Evolutionary conservation across 75 land plant genomes (phyloP).

Genomic region (Cupressus sempervirens): DNA sequence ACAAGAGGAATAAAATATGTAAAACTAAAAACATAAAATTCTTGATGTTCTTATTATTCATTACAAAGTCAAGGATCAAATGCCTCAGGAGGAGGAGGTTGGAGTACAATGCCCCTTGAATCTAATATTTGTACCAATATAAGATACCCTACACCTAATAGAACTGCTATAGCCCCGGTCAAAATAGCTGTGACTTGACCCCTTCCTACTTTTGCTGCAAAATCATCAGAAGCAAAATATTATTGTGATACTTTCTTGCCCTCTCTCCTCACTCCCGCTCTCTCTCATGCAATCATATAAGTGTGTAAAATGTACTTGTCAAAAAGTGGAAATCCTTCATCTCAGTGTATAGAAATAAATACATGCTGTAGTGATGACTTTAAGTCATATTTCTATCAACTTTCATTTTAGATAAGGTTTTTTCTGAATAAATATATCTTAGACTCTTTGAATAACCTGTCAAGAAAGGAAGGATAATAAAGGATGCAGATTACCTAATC

Average conservation of each 20-base stretch:
- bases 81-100: constrained; percentile 50
- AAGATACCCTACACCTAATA: constrained; percentile 40
- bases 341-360: too few species aligned
- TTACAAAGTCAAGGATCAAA: constrained; percentile 15
- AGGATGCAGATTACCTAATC: too few species aligned
- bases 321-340: too few species aligned
- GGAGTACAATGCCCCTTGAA: constrained; percentile 31
- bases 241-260: neutral
- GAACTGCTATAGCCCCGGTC: constrained; percentile 37
- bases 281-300: too few species aligned
- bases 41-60: neutral
- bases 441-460: too few species aligned
- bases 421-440: too few species aligned
- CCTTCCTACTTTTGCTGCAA: constrained; percentile 22
- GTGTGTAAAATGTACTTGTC: too few species aligned
- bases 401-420: too few species aligned
- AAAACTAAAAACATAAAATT: neutral
- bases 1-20: neutral
- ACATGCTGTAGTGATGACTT: too few species aligned
- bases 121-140: constrained; percentile 30
- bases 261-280: neutral
- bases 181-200: constrained; percentile 36
- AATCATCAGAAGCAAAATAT: neutral
- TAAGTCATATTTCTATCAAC: too few species aligned
- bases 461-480: too few species aligned